phyloP scores from a whole-genome alignment of 1,139 yeast genomes.

The Taphrina pruni region DNA sequence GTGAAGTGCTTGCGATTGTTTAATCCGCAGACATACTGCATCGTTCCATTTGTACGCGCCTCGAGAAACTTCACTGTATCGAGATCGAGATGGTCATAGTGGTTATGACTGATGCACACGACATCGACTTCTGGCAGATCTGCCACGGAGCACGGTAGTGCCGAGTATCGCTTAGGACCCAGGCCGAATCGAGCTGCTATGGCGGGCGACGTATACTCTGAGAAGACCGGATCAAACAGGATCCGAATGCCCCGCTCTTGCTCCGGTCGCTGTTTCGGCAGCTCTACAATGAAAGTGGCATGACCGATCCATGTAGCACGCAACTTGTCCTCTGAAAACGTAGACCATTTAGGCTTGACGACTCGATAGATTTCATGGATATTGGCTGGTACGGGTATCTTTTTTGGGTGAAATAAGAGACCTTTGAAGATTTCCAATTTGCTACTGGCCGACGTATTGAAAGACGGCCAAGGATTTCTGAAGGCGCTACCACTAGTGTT shows the following conservation, averaged over 20 bases:
- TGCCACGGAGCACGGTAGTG: constrained; percentile 68
- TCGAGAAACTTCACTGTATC: constrained; percentile 40
- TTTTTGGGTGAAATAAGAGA: constrained; percentile 23
- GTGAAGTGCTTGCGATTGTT: constrained; percentile 64
- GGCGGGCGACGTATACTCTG: constrained; percentile 41
- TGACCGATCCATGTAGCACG: constrained; percentile 47
- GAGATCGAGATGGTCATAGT: constrained; percentile 50
- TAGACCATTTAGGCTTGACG: constrained; percentile 23
- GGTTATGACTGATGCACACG: constrained; percentile 86
- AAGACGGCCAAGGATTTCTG: constrained; percentile 39
- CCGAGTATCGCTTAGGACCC: constrained; percentile 82
- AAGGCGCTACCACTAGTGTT: not conserved
- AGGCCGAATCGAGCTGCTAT: constrained; percentile 55
- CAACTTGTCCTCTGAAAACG: constrained; percentile 5
- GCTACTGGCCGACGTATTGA: constrained; percentile 4
- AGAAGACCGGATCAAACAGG: constrained; percentile 44
- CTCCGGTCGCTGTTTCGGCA: constrained; percentile 33
- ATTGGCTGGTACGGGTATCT: constrained; percentile 28
- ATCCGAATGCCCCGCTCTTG: constrained; percentile 40
- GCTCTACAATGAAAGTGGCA: constrained; percentile 44
- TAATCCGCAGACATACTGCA: constrained; percentile 65
- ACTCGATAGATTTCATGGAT: constrained; percentile 35
- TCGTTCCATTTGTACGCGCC: constrained; percentile 32
- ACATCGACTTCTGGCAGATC: constrained; percentile 71
- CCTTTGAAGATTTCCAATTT: constrained; percentile 24